Conservation (phyloP, 1,284 basidiomycete genomes). For the Ceraceosorus guamensis region DNA sequence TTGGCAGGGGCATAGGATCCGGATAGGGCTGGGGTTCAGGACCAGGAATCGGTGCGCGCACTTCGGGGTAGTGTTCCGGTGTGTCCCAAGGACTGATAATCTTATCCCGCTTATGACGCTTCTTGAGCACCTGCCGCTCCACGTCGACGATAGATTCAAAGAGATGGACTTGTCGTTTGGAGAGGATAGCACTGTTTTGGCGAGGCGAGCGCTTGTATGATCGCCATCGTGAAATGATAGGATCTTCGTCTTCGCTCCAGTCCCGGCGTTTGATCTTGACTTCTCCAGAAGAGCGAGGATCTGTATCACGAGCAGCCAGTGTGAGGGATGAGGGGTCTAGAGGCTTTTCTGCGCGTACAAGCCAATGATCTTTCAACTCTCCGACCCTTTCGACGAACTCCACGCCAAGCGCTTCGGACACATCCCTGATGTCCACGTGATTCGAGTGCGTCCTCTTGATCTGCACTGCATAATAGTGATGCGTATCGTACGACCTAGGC, state of each 20-base stretch:
- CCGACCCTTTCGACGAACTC: constrained; percentile 83
- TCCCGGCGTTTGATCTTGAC: background rate
- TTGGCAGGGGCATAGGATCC: constrained; percentile 12
- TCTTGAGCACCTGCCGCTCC: constrained; percentile 39
- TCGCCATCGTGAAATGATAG: constrained; percentile 53
- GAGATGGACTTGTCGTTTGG: too few relatives aligned
- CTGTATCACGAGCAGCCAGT: background rate
- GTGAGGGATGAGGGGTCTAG: too few relatives aligned
- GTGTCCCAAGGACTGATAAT: constrained; percentile 41
- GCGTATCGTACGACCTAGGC: constrained; percentile 60
- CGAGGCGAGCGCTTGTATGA: constrained; percentile 15
- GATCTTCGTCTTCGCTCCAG: constrained; percentile 40
- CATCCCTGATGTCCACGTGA: constrained; percentile 36
- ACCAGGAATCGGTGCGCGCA: constrained; percentile 25
- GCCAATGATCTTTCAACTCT: constrained; percentile 73
- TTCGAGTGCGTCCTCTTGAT: constrained; percentile 54
- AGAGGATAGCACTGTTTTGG: constrained; percentile 19
- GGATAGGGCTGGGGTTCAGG: constrained; percentile 23
- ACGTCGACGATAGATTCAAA: constrained; percentile 35
- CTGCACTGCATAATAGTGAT: constrained; percentile 85
- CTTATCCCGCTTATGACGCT: constrained; percentile 42
- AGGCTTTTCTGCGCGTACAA: constrained; percentile 59
- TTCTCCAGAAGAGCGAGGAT: too few relatives aligned
- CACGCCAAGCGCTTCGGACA: constrained; percentile 63
- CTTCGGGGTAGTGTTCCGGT: constrained; percentile 35